These are phyloP conservation scores for Flaveria trinervia DNA, from an alignment of 129 eudicot species.

Conservation along the genomic window DNA sequence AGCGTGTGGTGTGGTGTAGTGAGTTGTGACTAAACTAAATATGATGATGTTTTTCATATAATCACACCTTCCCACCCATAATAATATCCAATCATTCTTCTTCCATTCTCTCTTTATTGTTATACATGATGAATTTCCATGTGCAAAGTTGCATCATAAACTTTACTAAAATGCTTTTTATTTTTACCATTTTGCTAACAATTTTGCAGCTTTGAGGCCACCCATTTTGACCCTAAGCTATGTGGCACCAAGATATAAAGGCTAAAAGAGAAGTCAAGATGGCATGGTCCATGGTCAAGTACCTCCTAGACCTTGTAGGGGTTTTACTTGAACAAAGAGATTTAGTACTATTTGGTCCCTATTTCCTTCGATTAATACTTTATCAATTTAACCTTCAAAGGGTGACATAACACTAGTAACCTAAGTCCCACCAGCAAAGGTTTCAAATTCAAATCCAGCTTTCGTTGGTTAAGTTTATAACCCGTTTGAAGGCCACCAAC, in stretches of 20 bases:
- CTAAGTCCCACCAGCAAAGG: no score
- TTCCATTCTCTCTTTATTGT: conserved; percentile 18
- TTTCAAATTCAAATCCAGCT: no score
- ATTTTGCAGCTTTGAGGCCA: conserved; percentile 1
- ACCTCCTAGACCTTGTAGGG: conserved; percentile 7
- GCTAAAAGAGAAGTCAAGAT: neutral
- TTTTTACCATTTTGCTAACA: neutral
- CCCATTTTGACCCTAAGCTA: neutral
- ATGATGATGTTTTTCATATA: conserved; percentile 31
- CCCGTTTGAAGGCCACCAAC: no score
- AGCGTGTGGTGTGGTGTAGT: neutral
- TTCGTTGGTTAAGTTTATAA: no score
- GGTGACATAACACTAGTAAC: no score
- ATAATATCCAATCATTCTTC: conserved; percentile 36
- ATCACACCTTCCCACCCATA: conserved; percentile 29
- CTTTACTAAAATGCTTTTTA: neutral
- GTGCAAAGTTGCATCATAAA: conserved; percentile 36
- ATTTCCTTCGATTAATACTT: conserved; percentile 1
- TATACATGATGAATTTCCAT: conserved; percentile 30
- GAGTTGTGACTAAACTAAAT: conserved; percentile 34
- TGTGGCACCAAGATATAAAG: conserved; percentile 1
- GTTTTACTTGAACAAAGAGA: conserved; percentile 5
- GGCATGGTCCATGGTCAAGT: conserved; percentile 12
- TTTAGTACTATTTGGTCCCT: conserved; percentile 11
- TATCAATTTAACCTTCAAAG: no score